Percentiles rank a stretch among this genome's conserved stretches.
Conservation (phyloP, 352 stramenopile genomes). For the Phytophthora fragariae region DNA sequence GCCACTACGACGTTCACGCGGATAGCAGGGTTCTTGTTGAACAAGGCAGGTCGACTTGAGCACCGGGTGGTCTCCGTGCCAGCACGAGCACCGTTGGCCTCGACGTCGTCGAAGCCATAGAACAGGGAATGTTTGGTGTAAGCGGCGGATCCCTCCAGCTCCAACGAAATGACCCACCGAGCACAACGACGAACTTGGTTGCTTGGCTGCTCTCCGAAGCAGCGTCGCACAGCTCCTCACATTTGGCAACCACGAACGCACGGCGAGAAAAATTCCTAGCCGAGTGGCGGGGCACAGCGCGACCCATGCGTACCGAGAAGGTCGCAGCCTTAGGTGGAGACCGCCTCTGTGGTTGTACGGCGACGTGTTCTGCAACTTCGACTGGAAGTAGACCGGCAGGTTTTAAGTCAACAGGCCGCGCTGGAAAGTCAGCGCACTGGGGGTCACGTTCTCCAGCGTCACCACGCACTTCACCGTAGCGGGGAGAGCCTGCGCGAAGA, state of each 20-base stretch:
- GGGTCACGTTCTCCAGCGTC: slow-evolving; percentile 77
- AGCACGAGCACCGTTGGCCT: slow-evolving; percentile 53
- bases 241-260: slow-evolving; percentile 87
- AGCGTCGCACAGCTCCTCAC: slow-evolving; percentile 63
- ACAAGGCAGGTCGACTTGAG: slow-evolving; percentile 50
- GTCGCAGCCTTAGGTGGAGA: too few species aligned
- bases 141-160: slow-evolving; percentile 49
- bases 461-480: slow-evolving; percentile 61
- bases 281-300: slow-evolving; percentile 70
- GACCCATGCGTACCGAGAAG: slow-evolving; percentile 66
- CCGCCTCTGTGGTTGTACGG: too few species aligned
- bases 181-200: slow-evolving; percentile 60
- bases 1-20: slow-evolving; percentile 67
- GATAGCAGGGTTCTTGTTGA: slow-evolving; percentile 69
- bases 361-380: slow-evolving; percentile 40
- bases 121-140: slow-evolving; percentile 92
- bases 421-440: too few species aligned
- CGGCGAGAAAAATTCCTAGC: slow-evolving; percentile 43
- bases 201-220: slow-evolving; percentile 52
- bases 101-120: slow-evolving; percentile 87
- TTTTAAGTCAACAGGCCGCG: slow-evolving; percentile 71
- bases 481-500: slow-evolving; percentile 72
- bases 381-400: slow-evolving; percentile 80
- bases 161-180: slow-evolving; percentile 46
- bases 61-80: too few species aligned